Evolutionary conservation across 805 yeast genomes (phyloP), one percentile per base, ranked within the genome.

Genomic region (Maudiozyma barnettii): DNA sequence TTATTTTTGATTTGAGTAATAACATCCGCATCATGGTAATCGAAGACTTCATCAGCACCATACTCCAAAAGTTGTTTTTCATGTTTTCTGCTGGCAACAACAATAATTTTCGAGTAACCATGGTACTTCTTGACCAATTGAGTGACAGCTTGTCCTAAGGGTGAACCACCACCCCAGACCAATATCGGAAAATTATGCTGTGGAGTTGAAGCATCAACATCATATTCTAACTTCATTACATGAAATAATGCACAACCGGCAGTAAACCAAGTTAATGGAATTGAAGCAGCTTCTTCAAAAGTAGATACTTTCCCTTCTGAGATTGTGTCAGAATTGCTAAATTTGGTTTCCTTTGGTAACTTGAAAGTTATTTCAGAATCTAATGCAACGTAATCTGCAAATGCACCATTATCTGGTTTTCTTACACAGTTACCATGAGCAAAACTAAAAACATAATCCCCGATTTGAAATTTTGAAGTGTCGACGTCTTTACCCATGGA

Each of bases 111-210:
- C 13, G 56, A 47, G 55, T 59, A 72, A 10, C 76, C 78, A 19
- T 37, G 21, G 19, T 37, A 37, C 14, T 37, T 37, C 40, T 37
- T 37, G 6, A n/a, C 40, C 14, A 80, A 52, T 68, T 84, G 90
- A 46, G 80, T 73, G 9, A 79, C 77, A 19, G 68, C 41, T 43
- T 67, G 69, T 20, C 88, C 89, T 12, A 81, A 71, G 16, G 82
- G 73, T 18, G 84, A 72, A 16, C 85, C 77, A 52, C 84, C 90
- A 56, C 83, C 82, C 81, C 82, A 78, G 41, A 80, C 67, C 43
- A 80, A 57, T 38, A 79, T 58, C 49, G 67, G 67, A 48, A 67
- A 67, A 41, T 67, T 69, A 9, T 54, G 49, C 45, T 70, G 69
- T 2, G 57, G 53, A 2, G 49, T 20, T 13, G 44, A 20, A 2